These are phyloP conservation scores for Yarrowia sp. DNA, from an alignment of 805 yeast species.

Conservation along the genomic window DNA sequence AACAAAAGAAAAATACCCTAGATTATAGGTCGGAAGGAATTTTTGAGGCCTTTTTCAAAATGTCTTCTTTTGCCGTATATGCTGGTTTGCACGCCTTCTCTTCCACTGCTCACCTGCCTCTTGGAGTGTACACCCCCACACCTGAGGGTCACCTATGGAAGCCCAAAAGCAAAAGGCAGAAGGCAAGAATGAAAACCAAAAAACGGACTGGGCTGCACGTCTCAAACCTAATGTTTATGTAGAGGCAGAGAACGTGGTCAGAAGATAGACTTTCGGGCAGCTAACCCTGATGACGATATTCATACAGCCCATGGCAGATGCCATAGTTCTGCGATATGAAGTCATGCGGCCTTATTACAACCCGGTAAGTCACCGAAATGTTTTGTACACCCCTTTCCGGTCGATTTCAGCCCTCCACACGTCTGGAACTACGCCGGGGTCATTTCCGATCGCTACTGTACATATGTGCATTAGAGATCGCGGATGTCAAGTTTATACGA, in stretches of 20 bases:
- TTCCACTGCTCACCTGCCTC: no score
- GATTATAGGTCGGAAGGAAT: not conserved
- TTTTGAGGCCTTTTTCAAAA: no score
- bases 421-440: no score
- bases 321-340: not conserved
- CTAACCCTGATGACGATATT: constrained; percentile 12
- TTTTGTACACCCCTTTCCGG: no score
- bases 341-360: not conserved
- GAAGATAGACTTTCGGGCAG: constrained; percentile 18
- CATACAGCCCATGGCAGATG: constrained; percentile 4
- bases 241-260: not conserved
- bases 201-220: not conserved
- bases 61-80: no score
- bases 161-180: not conserved
- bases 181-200: not conserved
- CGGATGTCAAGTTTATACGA: not conserved
- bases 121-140: no score
- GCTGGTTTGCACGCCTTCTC: no score
- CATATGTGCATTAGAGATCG: constrained; percentile 5
- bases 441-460: not conserved
- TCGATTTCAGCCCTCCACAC: not conserved
- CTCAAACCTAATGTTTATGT: not conserved
- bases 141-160: not conserved
- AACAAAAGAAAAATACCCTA: not conserved
- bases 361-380: not conserved